Evolutionary conservation across 345 rosid genomes (phyloP), one percentile per base, ranked within the genome.

Genomic region (Syzygium aromaticum): DNA sequence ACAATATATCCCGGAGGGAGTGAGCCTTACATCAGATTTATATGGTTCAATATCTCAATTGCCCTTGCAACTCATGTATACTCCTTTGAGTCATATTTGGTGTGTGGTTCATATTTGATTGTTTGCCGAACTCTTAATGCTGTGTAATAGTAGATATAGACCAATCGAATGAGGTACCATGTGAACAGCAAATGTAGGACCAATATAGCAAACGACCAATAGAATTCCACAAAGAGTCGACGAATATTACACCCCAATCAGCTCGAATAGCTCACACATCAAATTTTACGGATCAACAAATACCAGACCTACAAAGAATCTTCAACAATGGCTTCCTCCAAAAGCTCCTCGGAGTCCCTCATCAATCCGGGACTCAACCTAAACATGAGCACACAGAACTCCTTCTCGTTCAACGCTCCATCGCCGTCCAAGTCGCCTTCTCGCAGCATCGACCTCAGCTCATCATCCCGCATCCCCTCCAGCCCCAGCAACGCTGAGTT

Each of bases 381-480:
- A 84, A 92, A 93, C 96, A 94, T 94, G 23, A 94, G 88, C 52
- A 93, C 91, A 52, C 93, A 94, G 82, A 94, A 94, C 88, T 94
- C 95, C 93, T 91, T 89, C 84, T 90, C 92, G 73, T 90, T 90
- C 89, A 93, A 25, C 22, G 91, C 93, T 0, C 94, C 95, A 28
- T 94, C 96, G 0, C 95, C 96, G 54, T 94, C 92, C 46, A 92
- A 52, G 77, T 94, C 96, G 9, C 94, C 96, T 88, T 93, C 96
- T 33, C 90, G 89, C 53, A 94, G 57, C 96, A 94, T 94, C 40
- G 88, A 88, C 88, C n/a, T 80, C 38, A 92, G n/a, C 40, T 94
- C 95, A 6, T 92, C 93, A 52, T 93, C 94, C 13, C 88, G 87
- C 96, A 93, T 91, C 4, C 85, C 94, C n/a, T 88, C 80, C 67